These are phyloP conservation scores for Bombardia bombarda DNA, from an alignment of 495 filamentous ascomycete genomes.

Conservation along the genomic window DNA sequence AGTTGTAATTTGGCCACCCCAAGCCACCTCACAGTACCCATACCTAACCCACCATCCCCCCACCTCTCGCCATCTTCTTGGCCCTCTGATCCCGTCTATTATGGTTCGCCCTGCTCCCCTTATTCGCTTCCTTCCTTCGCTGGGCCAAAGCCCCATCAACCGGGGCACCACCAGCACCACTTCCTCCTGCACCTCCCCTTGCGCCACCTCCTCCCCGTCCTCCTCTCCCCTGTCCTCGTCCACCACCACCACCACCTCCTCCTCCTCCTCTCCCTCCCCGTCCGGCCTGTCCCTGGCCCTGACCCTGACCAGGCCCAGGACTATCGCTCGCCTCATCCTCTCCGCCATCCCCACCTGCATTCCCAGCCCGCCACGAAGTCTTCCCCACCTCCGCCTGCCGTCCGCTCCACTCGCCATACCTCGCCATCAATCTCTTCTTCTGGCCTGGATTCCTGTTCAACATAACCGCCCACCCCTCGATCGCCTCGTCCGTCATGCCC, in stretches of 20 bases:
- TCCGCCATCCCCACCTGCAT: constrained; percentile 26
- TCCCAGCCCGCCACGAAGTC: constrained; percentile 52
- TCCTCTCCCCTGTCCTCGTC: constrained; percentile 28
- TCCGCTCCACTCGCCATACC: constrained; percentile 52
- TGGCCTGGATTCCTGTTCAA: constrained; percentile 60
- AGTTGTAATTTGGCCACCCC: too few species aligned
- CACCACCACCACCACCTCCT: constrained; percentile 28
- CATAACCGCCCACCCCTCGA: constrained; percentile 94
- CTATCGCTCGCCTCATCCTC: constrained; percentile 37
- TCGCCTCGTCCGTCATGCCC: constrained; percentile 84
- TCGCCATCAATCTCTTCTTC: constrained; percentile 55
- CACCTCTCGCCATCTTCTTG: constrained; percentile 67
- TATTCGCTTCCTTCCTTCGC: constrained; percentile 58
- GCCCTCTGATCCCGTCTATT: constrained; percentile 63
- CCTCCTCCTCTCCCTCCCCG: constrained; percentile 35
- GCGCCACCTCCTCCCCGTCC: constrained; percentile 40
- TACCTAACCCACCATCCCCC: constrained; percentile 28
- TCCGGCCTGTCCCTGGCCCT: too few species aligned
- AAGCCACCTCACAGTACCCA: not conserved
- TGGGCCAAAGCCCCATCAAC: constrained; percentile 43
- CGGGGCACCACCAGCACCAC: constrained; percentile 48
- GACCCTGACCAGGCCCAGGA: constrained; percentile 8
- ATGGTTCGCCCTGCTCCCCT: constrained; percentile 54
- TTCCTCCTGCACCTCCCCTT: constrained; percentile 42
- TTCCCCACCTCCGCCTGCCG: constrained; percentile 51